Conservation (phyloP, 2,329 filamentous ascomycete species). For the Cladorrhinum sp. region DNA sequence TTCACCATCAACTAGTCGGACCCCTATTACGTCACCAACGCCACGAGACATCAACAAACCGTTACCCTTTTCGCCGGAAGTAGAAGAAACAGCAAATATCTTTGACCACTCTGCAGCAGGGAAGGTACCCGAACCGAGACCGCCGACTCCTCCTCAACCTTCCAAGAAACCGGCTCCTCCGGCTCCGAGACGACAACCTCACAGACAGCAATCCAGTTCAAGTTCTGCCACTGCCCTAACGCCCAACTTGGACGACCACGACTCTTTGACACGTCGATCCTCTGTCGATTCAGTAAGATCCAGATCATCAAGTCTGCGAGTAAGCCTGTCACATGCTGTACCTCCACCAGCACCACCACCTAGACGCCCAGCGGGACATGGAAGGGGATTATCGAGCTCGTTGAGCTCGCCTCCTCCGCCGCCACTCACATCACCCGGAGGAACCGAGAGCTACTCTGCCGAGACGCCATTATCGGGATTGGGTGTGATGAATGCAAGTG, state of each 20-base stretch:
- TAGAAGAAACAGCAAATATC: conserved; percentile 48
- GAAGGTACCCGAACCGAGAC: conserved; percentile 47
- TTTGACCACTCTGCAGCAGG: conserved; percentile 54
- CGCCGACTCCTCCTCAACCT: conserved; percentile 40
- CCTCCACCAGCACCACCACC: conserved; percentile 56
- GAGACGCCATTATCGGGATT: not conserved
- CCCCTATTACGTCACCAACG: conserved; percentile 27
- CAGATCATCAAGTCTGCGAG: conserved; percentile 45
- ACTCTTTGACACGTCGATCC: conserved; percentile 40
- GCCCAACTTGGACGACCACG: conserved; percentile 35
- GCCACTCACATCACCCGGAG: not conserved
- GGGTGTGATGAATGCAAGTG: not conserved
- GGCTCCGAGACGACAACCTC: conserved; percentile 49
- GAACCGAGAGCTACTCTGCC: not conserved
- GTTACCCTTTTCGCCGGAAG: conserved; percentile 51
- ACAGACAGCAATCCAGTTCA: conserved; percentile 42
- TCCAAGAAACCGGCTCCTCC: conserved; percentile 43
- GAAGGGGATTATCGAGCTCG: conserved; percentile 16
- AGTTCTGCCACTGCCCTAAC: conserved; percentile 15
- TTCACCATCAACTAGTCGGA: conserved; percentile 30
- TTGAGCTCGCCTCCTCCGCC: conserved; percentile 20
- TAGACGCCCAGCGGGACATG: conserved; percentile 34
- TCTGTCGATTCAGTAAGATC: conserved; percentile 50
- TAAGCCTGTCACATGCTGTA: conserved; percentile 34
- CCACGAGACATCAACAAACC: conserved; percentile 59